Conservation (phyloP, 352 stramenopile species). For the Peronospora destructor region DNA sequence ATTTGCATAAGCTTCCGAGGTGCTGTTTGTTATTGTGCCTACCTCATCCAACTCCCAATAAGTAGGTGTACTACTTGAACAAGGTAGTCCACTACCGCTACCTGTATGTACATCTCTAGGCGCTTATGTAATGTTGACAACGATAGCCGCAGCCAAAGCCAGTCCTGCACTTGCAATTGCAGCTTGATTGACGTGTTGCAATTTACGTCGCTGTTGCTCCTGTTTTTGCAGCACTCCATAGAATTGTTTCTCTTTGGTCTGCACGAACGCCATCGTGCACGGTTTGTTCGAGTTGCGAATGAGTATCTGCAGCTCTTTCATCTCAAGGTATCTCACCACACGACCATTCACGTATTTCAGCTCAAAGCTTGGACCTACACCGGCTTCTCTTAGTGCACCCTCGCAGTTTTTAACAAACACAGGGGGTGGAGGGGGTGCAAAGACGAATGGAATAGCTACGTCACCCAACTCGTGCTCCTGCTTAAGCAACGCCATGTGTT, state of each 20-base stretch:
- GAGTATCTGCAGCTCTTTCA: constrained; percentile 58
- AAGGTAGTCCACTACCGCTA: too few species aligned
- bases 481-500: constrained; percentile 47
- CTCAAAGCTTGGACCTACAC: constrained; percentile 58
- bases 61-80: too few species aligned
- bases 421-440: constrained; percentile 41
- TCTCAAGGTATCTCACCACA: constrained; percentile 50
- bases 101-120: constrained; percentile 2
- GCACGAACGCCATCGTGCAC: constrained; percentile 53
- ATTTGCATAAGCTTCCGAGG: too few species aligned
- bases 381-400: constrained; percentile 36
- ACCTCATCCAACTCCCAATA: too few species aligned
- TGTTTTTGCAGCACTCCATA: constrained; percentile 28
- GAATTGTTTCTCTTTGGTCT: constrained; percentile 46
- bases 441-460: constrained; percentile 51
- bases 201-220: constrained; percentile 23
- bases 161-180: constrained; percentile 25
- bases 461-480: constrained; percentile 34
- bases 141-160: constrained; percentile 27
- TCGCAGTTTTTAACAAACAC: constrained; percentile 49
- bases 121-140: constrained; percentile 29
- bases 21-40: too few species aligned
- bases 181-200: constrained; percentile 16
- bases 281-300: constrained; percentile 53
- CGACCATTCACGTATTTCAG: constrained; percentile 48